These are phyloP conservation scores for Elaeagnus macrophylla DNA, from an alignment of 306 rosid genomes.

Conservation along the genomic window DNA sequence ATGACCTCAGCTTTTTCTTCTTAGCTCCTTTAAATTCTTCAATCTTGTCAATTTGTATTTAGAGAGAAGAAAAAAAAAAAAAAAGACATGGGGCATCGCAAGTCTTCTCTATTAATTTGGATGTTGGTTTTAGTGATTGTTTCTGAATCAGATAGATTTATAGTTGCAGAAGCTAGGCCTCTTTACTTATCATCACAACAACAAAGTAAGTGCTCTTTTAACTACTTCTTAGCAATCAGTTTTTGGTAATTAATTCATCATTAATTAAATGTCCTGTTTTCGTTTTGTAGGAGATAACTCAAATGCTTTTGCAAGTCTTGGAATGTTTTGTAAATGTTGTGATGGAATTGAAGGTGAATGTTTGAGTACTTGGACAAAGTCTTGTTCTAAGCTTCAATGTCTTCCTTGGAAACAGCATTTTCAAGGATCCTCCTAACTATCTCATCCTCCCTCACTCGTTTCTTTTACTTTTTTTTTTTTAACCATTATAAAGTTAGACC, in stretches of 20 bases:
- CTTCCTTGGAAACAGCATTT: constrained; percentile 31
- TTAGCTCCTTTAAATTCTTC: too few species aligned
- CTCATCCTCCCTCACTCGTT: too few species aligned
- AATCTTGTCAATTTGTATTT: too few species aligned
- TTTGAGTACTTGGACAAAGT: constrained; percentile 15
- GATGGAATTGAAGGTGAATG: constrained; percentile 28
- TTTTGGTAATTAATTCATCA: background rate
- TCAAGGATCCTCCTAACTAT: background rate
- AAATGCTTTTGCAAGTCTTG: constrained; percentile 21
- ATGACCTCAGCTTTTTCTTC: too few species aligned
- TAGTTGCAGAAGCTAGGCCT: constrained; percentile 22
- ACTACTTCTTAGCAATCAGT: background rate
- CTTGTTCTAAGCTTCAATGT: constrained; percentile 32
- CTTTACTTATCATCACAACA: constrained; percentile 9
- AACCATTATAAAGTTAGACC: too few species aligned
- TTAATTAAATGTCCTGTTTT: background rate
- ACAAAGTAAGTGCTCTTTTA: constrained; percentile 12
- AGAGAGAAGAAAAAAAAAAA: too few species aligned
- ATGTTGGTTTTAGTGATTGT: constrained; percentile 13
- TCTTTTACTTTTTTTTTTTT: too few species aligned
- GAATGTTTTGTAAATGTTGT: constrained; percentile 37
- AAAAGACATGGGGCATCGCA: too few species aligned
- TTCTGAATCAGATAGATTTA: constrained; percentile 15
- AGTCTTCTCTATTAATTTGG: background rate
- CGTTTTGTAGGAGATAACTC: constrained; percentile 16